Base-by-base conservation (phyloP, 2,329 filamentous ascomycete genomes). In the Rutstroemia sp. region DNA sequence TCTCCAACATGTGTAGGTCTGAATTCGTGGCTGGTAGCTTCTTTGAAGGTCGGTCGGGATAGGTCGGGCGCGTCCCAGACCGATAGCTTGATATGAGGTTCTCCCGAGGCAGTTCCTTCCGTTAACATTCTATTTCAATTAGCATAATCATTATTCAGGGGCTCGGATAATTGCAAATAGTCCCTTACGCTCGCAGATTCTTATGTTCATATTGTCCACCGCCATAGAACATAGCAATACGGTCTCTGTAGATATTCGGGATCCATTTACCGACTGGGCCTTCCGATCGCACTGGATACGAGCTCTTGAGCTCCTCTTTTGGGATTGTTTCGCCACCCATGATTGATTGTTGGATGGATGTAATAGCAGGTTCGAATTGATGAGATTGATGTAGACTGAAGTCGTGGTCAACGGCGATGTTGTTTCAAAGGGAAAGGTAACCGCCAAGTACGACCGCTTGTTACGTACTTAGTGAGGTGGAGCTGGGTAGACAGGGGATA, bases 31-130 rank as follows among this genome's bases (percentile, higher is more conserved):
- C 75, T 76, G n/a, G 78, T 75, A 5, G 92, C 92, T 56, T 96
- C 89, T 61, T 92, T 75, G 74, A 99, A 99, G 3, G 86, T 85
- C 2, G 94, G 94, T 16, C 94, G 84, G 25, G 84, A 79, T 51
- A 89, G 83, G 65, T 86, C 77, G 1, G 92, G 92, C 14, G 90
- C 89, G 56, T 88, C 86, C 82, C 92, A 96, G 57, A 91, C 89
- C 58, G 80, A 89, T 57, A 99, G 84, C 73, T 91, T 87, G 67
- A 97, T 83, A 69, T 92, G 80, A 27, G 89, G 82, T 61, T 83
- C 75, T 63, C 90, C 90, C 9, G 84, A 84, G 56, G 71, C 77
- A 50, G 75, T 68, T 50, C 79, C 87, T 71, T 92, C 86, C 66
- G 84, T 79, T 70, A 91, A 81, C 77, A 91, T 91, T 60, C 83